Evolutionary conservation across 192 early-diverging fungal species (phyloP), one percentile per base, ranked within the genome.

Genomic region (Umbelopsis sp.): DNA sequence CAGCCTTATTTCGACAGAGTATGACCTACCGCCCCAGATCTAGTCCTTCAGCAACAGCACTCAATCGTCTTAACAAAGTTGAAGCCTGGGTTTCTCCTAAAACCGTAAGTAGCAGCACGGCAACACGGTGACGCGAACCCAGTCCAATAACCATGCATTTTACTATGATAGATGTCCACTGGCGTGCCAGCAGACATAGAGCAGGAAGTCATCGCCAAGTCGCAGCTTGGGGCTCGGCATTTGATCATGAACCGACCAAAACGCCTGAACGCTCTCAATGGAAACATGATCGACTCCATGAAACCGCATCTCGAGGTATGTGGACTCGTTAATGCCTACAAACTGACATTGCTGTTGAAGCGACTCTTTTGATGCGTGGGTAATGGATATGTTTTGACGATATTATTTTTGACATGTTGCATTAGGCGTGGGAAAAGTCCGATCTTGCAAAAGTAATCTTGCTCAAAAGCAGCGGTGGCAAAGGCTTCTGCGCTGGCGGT

Each of bases 401-500:
- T 66, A 4, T 16, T n/a, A n/a, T 47, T 22, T 50, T 68, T 52
- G 27, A 48, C 9, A 48, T 61, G 22, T 46, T 69, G 48, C 46
- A 47, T 49, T 73, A 92, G 86, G 92, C 89, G 23, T 99, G 93
- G 94, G 87, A 94, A 71, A 82, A 89, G 45, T 94, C 95, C 6
- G 90, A 96, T 64, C 81, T 92, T 49, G 92, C 91, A 75, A 95
- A 96, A 75, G 88, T 96, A 27, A 91, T 98, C 68, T 85, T 99
- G 33, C 67, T 98, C 64, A 91, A 92, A 70, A 87, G 88, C 1
- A 82, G 84, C 45, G 92, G 90, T 55, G 82, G 82, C 18, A 86
- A 85, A 67, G 94, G 90, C 13, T 97, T 98, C 75, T 99, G 95
- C 74, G 94, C 97, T 46, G 96, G 97, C 41, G 93, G 91, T 23